Evolutionary conservation across 495 filamentous ascomycete genomes (phyloP), one percentile per base, ranked within the genome.

Genomic region (Cryomyces antarcticus): DNA sequence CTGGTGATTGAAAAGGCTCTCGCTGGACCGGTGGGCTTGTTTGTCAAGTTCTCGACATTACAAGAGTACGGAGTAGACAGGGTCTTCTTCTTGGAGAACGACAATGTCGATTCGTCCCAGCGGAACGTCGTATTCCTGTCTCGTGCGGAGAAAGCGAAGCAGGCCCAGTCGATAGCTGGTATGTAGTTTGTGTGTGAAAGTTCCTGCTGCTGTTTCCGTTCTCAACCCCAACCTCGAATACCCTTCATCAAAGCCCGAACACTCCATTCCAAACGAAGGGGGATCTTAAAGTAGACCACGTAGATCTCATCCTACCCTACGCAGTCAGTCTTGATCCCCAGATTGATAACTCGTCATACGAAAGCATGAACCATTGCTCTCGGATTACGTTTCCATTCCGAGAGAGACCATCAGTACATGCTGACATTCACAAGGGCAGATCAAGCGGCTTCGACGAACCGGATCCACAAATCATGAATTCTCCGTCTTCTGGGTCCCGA

Each of bases 11-110:
- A 95, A 57, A 80, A 82, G 60, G 72, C 77, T 52, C 70, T 99
- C 51, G 85, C 87, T 49, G 87, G 87, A 33, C 80, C 85, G 31
- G 70, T 99, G 41, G 82, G 84, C 39, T 70, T 92, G 43, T 78
- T 96, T 55, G 80, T 92, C 63, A 95, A 94, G 57, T 89, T 93
- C 54, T 93, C 92, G 10, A 72, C 73, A 37, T 70, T 84, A 17
- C 78, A 83, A 46, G 88, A 99, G 51, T 93, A 96, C 66, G 92
- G 92, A 11, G 85, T 96, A 52, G 87, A 96, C 60, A 89, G 85
- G 50, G 76, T 95, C 43, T 96, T 94, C 68, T 76, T 92, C 52
- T 68, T 99, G 35, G 85, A 93, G 61, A 94, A 96, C 60, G 79
- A 79, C 51, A 93, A 94, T 63, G 78, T 79, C 48, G 92, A 96